Conservation (phyloP, 2,329 filamentous ascomycete species). For the Neophaeococcomyces mojaviensis region DNA sequence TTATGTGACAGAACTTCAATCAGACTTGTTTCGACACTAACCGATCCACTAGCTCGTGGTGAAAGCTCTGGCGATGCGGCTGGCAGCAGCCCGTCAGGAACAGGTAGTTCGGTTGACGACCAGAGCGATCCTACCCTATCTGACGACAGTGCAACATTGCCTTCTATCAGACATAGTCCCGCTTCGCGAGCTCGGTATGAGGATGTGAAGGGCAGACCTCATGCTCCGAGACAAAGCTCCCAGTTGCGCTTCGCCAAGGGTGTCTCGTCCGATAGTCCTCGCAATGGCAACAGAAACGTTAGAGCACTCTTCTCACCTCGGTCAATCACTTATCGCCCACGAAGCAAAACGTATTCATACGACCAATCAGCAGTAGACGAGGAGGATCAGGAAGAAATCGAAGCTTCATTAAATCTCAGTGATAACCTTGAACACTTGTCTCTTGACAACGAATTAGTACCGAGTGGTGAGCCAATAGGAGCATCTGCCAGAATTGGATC, state of each 20-base stretch:
- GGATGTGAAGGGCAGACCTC: neutral
- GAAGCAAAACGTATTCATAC: constrained; percentile 16
- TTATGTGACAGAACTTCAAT: too few relatives aligned
- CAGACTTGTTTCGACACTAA: too few relatives aligned
- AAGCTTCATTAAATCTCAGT: neutral
- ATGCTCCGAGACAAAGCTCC: constrained; percentile 22
- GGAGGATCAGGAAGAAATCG: neutral
- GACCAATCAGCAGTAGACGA: constrained; percentile 12
- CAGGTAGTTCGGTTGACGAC: neutral
- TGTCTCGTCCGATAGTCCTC: constrained; percentile 12
- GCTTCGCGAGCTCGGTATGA: neutral
- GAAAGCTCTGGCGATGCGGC: neutral
- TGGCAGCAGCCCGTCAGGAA: neutral
- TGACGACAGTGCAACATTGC: neutral
- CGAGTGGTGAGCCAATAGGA: neutral
- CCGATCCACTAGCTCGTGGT: neutral
- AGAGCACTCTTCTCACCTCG: neutral
- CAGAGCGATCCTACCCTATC: neutral
- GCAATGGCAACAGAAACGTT: neutral
- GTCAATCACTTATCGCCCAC: constrained; percentile 10
- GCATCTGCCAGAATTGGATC: constrained; percentile 1
- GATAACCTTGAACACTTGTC: neutral
- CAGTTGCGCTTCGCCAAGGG: constrained; percentile 19
- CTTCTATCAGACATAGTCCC: neutral
- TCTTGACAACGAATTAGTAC: constrained; percentile 1